Evolutionary conservation across 371 early-diverging fungal species (phyloP), one percentile per base, ranked within the genome.

Genomic region (Mortierella sp.): DNA sequence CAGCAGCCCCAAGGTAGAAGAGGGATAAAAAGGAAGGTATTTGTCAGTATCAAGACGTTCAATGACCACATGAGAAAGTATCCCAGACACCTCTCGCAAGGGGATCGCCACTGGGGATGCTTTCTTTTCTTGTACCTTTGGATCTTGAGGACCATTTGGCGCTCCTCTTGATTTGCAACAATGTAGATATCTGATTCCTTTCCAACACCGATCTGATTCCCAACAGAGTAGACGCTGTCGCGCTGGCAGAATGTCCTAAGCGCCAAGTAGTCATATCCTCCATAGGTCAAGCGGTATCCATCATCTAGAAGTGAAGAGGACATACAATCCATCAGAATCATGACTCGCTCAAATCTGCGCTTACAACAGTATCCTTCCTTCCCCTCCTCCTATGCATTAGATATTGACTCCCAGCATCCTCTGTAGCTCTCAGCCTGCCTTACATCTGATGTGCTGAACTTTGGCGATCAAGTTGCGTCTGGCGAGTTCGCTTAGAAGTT

Each of bases 141-240:
- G 38, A 98, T 81, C 82, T 97, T 98, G 52, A 97, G 82, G 26
- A 96, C 97, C 55, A 87, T 86, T 76, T 95, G 95, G 27, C 86
- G 82, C 31, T 90, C 94, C 47, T 95, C 91, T 41, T 93, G 95
- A 76, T 96, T 93, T 0, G 94, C 95, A n/a, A 97, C 97, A 69
- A 97, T 84, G 81, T 93, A 96, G 78, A 98, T 94, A 79, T 98
- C 97, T 3, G 99, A 96, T 82, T 99, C 99, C 83, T 99, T 99
- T 41, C 99, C 99, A 18, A 99, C 97, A 74, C 99, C 99, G 70
- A 99, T 98, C 83, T 99, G 98, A 80, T 97, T 95, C 14, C 99
- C 99, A 27, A 99, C 96, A 28, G 96, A 96, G 66, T 87, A 87
- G 6, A 99, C 91, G 1, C 94, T 87, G 8, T 94, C 93, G 58